Base-by-base conservation (phyloP, 352 stramenopile species). In the Phytophthora pini region DNA sequence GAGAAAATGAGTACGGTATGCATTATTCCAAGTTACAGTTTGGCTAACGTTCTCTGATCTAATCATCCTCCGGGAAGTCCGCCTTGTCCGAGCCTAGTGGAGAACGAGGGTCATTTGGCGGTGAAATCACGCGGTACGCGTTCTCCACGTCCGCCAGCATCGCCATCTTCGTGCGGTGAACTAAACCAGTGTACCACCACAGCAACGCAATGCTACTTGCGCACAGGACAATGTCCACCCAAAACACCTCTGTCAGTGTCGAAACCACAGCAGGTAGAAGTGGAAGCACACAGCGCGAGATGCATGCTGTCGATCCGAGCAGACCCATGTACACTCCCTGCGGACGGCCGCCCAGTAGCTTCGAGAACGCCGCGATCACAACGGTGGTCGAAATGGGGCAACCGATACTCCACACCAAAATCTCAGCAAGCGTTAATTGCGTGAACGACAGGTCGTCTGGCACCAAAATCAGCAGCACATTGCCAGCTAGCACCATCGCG, bases 391-490 rank as follows among this genome's bases (percentile, higher is more conserved):
- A 85, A 51, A 92, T 89, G 3, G 84, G 84, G 45, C 82, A 90
- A n/a, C 84, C 84, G 32, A 92, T 82, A 58, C 82, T 91, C 84
- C 84, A 92, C 22, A 92, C 79, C 44, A 90, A 84, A 13, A 91
- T 58, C 40, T 90, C 80, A 0, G 75, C 80, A 10, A 89, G 17
- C 1, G 70, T 47, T 0, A 92, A 39, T 12, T 80, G 81, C 6
- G 60, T 44, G 53, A 90, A 87, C 34, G 80, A 62, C n/a, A 88
- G 45, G 8, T 68, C 27, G 0, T 66, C 40, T 5, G 80, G 79
- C 9, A 66, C 67, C 32, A 87, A 54, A 0, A 82, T 73, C 8
- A 90, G 64, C 55, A 89, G 9, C 17, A 82, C 9, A 52, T 91
- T 90, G 57, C 84, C 84, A 1, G 75, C 38, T 5, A 79, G 71